phyloP scores from a whole-genome alignment of 2,329 filamentous ascomycete species.

The Chaetomiaceae sp. region DNA sequence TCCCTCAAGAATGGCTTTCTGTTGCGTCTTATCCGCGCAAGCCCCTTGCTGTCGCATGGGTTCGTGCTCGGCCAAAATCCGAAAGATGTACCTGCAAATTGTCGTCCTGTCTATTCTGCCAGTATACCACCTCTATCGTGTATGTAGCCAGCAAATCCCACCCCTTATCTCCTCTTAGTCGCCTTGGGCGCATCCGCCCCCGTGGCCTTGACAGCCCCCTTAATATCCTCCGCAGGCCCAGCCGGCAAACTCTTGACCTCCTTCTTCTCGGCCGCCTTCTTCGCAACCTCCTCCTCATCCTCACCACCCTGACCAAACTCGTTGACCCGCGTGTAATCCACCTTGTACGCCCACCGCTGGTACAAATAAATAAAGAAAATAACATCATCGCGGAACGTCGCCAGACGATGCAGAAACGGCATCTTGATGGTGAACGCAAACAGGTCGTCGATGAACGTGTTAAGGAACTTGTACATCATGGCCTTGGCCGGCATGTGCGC shows the following conservation, averaged over 20 bases:
- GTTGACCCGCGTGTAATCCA: constrained; percentile 89
- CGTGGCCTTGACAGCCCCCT: constrained; percentile 39
- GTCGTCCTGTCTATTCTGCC: neutral
- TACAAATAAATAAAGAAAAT: constrained; percentile 99
- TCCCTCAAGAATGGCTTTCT: no score
- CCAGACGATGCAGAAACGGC: constrained; percentile 87
- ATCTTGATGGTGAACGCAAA: constrained; percentile 99
- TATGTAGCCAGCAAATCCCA: no score
- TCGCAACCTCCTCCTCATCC: constrained; percentile 49
- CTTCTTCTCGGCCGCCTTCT: constrained; percentile 38
- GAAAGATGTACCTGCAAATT: neutral
- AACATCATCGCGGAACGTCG: constrained; percentile 88
- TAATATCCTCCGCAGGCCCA: constrained; percentile 32
- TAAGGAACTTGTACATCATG: constrained; percentile 97
- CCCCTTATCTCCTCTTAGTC: constrained; percentile 47
- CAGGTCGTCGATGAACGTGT: constrained; percentile 97
- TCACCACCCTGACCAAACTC: constrained; percentile 99
- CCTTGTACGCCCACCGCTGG: constrained; percentile 86
- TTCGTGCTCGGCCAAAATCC: no score
- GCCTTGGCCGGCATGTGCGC: constrained; percentile 96
- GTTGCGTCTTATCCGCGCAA: no score
- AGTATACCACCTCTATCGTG: neutral
- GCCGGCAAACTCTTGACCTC: constrained; percentile 24
- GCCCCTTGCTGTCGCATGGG: no score
- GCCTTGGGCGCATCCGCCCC: constrained; percentile 47